Base-by-base conservation (phyloP, 495 filamentous ascomycete species). In the Aspergillus haitiensis region DNA sequence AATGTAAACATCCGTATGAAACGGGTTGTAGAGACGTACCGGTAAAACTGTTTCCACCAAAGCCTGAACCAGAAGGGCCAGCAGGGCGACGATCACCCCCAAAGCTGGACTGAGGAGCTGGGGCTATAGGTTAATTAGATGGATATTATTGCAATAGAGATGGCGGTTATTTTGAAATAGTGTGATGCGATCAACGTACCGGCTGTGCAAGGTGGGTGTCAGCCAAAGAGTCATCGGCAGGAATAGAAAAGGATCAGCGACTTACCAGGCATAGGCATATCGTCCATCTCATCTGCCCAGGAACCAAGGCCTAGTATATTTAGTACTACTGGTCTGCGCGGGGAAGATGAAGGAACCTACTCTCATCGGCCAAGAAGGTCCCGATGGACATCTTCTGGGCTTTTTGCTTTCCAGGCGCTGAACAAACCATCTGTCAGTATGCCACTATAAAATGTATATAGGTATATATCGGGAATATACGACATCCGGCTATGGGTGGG, bases 271-370 rank as follows among this genome's bases (percentile, higher is more conserved):
- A 89, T 76, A 56, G 87, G 85, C 77, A 83, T 82, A 64, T 94
- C 90, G 71, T 98, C 94, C 82, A 98, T 95, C 70, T 98, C 94
- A 79, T 98, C 94, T 63, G 94, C 94, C 94, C 94, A 98, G 60
- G 94, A 97, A 69, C 91, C 91, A 64, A 91, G 84, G 65, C 87
- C 92, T 96, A 69, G 64, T 60, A 32, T 51, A 46, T 66, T 82
- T 71, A 81, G 78, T 74, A 67, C 67, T 60, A 63, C 62, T 47
- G 59, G 52, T 64, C 49, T 52, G 52, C 64, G 52, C 59, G 51
- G 60, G 39, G 55, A 53, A 60, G 52, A 42, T 52, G 15, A 52
- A 63, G 49, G 52, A 65, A 75, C 86, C 71, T 81, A 97, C 93
- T 86, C 73, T 90, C 83, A 68, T 97, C 90, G 59, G 81, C 82